phyloP scores from a whole-genome alignment of 768 basidiomycete genomes.

The Hydnomerulius pinastri region DNA sequence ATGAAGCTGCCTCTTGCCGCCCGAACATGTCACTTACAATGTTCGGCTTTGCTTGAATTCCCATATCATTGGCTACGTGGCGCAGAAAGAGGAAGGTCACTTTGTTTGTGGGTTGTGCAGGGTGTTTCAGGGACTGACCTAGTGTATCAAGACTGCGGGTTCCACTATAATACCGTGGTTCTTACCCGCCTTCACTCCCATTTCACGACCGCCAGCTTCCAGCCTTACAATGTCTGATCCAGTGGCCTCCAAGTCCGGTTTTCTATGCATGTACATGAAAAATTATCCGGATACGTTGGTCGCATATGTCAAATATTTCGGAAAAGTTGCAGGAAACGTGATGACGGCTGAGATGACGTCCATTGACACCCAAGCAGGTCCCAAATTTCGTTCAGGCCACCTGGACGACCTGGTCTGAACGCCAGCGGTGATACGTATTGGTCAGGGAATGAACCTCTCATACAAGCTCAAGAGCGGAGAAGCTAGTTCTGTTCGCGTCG shows the following conservation, averaged over 20 bases:
- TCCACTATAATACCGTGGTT: too few species aligned
- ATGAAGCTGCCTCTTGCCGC: too few species aligned
- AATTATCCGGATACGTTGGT: slow-evolving; percentile 83
- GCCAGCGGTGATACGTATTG: neutral
- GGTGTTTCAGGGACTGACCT: too few species aligned
- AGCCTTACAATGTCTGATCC: slow-evolving; percentile 57
- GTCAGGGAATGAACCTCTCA: slow-evolving; percentile 67
- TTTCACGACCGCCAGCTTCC: neutral
- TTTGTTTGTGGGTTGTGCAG: too few species aligned
- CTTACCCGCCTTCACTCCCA: too few species aligned
- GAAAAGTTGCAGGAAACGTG: slow-evolving; percentile 57
- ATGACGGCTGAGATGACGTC: slow-evolving; percentile 67
- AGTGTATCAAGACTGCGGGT: too few species aligned
- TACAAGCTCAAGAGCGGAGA: slow-evolving; percentile 56
- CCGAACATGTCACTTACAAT: too few species aligned
- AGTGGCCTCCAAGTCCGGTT: slow-evolving; percentile 73
- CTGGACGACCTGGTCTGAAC: neutral
- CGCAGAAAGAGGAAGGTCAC: too few species aligned
- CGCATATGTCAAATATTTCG: slow-evolving; percentile 79
- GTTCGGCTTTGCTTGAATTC: too few species aligned
- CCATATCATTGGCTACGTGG: too few species aligned
- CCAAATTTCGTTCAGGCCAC: neutral
- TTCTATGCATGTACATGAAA: slow-evolving; percentile 84
- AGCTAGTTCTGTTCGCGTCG: slow-evolving; percentile 49
- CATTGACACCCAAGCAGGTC: slow-evolving; percentile 64